Base-by-base conservation (phyloP, 768 basidiomycete genomes). In the Mrakia hoshinonis region DNA sequence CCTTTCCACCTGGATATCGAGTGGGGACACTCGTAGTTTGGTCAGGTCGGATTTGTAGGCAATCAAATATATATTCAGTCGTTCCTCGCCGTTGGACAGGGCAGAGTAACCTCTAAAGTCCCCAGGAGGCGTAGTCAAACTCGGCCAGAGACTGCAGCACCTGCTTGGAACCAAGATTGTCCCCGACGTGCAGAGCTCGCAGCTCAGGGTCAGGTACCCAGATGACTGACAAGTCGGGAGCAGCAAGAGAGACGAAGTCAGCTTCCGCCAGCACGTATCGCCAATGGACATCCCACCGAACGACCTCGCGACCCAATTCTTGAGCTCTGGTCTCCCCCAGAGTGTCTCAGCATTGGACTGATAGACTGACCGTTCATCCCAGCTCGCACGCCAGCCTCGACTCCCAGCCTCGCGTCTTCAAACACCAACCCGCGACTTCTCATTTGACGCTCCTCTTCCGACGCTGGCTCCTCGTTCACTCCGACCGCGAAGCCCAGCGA, bases 141-240 rank as follows among this genome's bases (percentile, higher is more conserved):
- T 87, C 84, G 73, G 87, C 86, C 18, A 93, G 77, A 5, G 88
- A 87, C 52, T 75, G 77, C 7, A 92, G 77, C 1, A 82, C 83
- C 75, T 85, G 82, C 75, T 91, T 87, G 13, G 88, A 83, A 13
- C 81, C 83, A 52, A 67, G 61, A 67, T 80, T 70, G 75, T 84
- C 80, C n/a, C 81, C 66, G 1, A 74, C 70, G 18, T 76, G 82
- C 4, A 87, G 78, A 3, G 82, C 79, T 46, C 87, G 78, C 7
- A 93, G 81, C 69, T 88, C 86, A 9, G 83, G 75, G 75, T 93
- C 91, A 1, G 92, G 91, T 20, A 92, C 85, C 91, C 91, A 94
- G 2, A 91, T 82, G 39, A 91, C 70, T 69, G 58, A 47, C 20
- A 61, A 91, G 74, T 39, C 52, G 71, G 54, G 51, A 48, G 10